Evolutionary conservation across 1,284 basidiomycete genomes (phyloP), one percentile per base, ranked within the genome.

Genomic region (Termitomyces sp.): DNA sequence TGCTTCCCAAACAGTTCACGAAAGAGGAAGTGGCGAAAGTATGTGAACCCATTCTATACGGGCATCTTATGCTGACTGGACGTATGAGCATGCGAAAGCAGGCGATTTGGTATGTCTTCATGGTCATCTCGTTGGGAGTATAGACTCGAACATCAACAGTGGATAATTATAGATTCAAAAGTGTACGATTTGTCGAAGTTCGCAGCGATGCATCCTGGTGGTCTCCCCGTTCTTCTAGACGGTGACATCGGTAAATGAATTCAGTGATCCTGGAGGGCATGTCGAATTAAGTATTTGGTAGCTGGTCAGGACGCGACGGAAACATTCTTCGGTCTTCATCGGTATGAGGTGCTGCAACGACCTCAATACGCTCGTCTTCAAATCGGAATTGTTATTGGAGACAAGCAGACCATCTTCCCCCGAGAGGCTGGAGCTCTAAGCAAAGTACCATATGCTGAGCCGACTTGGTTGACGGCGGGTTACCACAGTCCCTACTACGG

Each of bases 251-350:
- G 80, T 82, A 58, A 63, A 76, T 72, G 17, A 39, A 47, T 21
- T 17, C 42, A 43, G 4, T 6, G 24, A 15, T 26, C 12, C 12
- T 19, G 10, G 13, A 50, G 9, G 26, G 4, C 21, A 33, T 21
- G 21, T 34, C 38, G 50, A 36, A 50, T 52, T 52, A 38, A 70
- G 64, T 19, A 19, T 8, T 24, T 38, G 34, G 17, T 64, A 77
- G 82, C 82, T 45, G 84, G 84, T 10, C 76, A 83, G 61, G 86
- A 89, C 62, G 84, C 84, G 9, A 88, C 87, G 2, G 82, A 86
- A 30, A 78, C 76, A 2, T 90, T 89, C 74, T 90, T 80, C 64
- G 79, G 81, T 26, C 73, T 90, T 50, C 87, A 90, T 67, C 74
- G 86, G 13, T 73, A 80, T 50, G 86, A 88, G 59, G 80, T 89